Evolutionary conservation across 805 yeast species (phyloP), one percentile per base, ranked within the genome.

Genomic region (Metschnikowia lachancei): DNA sequence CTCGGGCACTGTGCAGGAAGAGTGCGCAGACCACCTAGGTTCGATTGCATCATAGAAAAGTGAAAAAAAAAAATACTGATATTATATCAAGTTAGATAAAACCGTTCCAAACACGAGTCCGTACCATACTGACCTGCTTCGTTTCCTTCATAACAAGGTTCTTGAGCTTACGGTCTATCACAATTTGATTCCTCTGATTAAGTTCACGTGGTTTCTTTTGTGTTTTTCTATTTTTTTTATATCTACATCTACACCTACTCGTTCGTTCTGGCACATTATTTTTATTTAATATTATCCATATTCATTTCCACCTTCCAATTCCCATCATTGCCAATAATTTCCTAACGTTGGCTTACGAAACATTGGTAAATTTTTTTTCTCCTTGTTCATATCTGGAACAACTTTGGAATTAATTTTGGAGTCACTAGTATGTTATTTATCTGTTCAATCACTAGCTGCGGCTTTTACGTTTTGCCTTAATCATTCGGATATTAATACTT

Each of bases 171-270:
- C 40, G 48, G 44, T 36, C 37, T 16, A 33, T 39, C 24, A 34
- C 48, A 35, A 24, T 28, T 30, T 20, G 39, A 45, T 19, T 28
- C 50, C 55, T 53, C 58, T 51, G 57, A 55, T 51, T 51, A 34
- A 38, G 53, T 55, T 55, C 58, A 51, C 55, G 58, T 49, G 56
- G 58, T 45, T 41, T 46, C 48, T 35, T n/a, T 45, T 35, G 48
- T 30, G 36, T 39, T 39, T 33, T 39, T 43, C n/a, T n/a, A n/a
- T n/a, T n/a, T n/a, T n/a, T n/a, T n/a, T n/a, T n/a, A n/a, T n/a
- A n/a, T n/a, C n/a, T 47, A 39, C 41, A 37, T 22, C 32, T 29
- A 19, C 30, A 18, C 8, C 24, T 29, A 3, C 32, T 19, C 49
- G 41, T 41, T 45, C 49, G 49, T 32, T 45, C 43, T 11, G 38